Base-by-base conservation (phyloP, 352 stramenopile species). In the Peronosclerospora sorghi region DNA sequence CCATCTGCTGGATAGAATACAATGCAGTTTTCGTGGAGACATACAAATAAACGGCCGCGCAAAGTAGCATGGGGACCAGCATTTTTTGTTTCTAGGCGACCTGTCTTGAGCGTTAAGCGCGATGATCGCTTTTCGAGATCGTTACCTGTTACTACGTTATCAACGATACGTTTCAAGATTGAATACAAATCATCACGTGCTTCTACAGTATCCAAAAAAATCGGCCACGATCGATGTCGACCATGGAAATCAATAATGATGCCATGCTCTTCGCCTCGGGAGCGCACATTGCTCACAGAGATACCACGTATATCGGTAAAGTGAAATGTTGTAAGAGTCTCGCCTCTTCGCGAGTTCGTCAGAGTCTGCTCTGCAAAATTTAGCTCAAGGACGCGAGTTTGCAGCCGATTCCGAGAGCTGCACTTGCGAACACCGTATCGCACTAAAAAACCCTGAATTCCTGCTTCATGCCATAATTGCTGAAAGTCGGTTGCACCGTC, bases 361-460 rank as follows among this genome's bases (percentile, higher is more conserved):
- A 92, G 75, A 0, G 75, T 86, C 45, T 88, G 74, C 27, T 92
- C 80, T 7, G 78, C 78, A 59, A 92, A 92, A 32, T 92, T 92
- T 14, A 92, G 56, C 46, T 92, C 80, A 6, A 92, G 60, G 23
- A 92, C 77, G 23, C 80, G 69, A 35, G 80, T 92, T 45, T 88
- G 80, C 45, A 92, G 62, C 30, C 81, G 71, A 56, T 87, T 87
- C 21, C 75, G 62, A 9, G 62, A 71, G 32, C 73, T 90, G 39
- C 72, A 73, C 48, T 92, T 92, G 30, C 80, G 77, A 7, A 92
- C 67, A 10, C 80, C 80, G 35, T 92, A 92, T 14, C 77, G 80
- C 23, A 92, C 56, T 32, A 92, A 45, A 44, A 92, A 86, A 6
- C 76, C 77, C 30, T 88, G 61, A 20, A 92, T 88, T 13, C 80